Percentiles rank a stretch among this genome's conserved stretches.
These are phyloP conservation scores for Venturia oleaginea DNA, from an alignment of 2,329 filamentous ascomycete species.

Conservation along the genomic window DNA sequence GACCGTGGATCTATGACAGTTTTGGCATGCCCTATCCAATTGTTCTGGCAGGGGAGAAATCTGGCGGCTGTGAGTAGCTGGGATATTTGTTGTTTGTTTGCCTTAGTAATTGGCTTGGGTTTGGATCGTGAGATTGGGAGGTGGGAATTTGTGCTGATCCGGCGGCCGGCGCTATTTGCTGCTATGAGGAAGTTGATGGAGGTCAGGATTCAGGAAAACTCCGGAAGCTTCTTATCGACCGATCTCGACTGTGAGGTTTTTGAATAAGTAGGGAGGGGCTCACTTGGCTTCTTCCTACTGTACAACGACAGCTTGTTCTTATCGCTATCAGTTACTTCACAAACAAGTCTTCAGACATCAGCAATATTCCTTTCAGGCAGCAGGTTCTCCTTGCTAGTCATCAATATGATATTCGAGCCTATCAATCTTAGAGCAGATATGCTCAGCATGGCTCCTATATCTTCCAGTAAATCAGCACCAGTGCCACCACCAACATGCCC, in stretches of 20 bases:
- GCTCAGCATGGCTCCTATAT: background rate
- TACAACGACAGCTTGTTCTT: no score
- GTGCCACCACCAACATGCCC: no score
- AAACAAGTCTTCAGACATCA: background rate
- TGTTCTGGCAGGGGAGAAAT: background rate
- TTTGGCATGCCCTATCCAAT: background rate
- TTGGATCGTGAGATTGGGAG: background rate
- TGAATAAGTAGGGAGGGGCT: background rate
- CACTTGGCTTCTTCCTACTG: background rate
- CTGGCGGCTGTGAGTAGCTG: background rate
- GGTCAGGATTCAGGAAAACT: background rate
- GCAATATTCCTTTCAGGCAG: background rate
- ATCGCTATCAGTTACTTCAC: background rate
- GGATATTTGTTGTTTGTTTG: background rate
- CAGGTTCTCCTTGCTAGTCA: background rate
- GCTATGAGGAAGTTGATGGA: background rate
- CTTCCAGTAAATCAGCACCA: background rate
- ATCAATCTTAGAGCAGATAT: background rate
- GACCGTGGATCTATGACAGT: background rate
- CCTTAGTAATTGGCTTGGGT: background rate
- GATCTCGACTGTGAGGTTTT: background rate
- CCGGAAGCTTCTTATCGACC: background rate
- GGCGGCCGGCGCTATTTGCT: no score
- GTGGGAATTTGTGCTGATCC: background rate
- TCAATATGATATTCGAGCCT: background rate